A percentile compares a stretch with the other conserved stretches of the same genome.
Conservation (phyloP, 1,284 basidiomycete genomes). For the Puccinia coronata region DNA sequence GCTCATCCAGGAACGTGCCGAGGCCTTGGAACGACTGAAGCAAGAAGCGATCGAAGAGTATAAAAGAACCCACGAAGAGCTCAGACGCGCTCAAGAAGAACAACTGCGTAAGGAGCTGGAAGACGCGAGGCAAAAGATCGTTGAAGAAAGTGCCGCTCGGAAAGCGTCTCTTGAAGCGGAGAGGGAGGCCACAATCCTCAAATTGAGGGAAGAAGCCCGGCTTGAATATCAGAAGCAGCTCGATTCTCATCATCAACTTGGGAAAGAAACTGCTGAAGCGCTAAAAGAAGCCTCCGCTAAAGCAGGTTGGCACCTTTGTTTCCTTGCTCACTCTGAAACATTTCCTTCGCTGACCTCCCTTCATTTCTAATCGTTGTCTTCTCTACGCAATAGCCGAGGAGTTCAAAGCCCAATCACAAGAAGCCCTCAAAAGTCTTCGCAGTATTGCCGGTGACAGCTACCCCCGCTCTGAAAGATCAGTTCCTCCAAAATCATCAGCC, state of each 20-base stretch:
- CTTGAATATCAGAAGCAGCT: constrained; percentile 44
- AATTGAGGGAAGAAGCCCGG: constrained; percentile 39
- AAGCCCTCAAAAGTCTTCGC: constrained; percentile 30
- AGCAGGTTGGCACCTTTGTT: constrained; percentile 10
- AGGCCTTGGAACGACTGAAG: constrained; percentile 16
- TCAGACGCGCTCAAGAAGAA: constrained; percentile 38
- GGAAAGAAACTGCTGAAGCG: constrained; percentile 29
- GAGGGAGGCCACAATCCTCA: constrained; percentile 14
- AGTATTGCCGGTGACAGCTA: constrained; percentile 25
- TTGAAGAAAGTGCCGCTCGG: constrained; percentile 28
- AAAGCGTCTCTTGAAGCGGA: constrained; percentile 43
- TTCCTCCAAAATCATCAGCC: constrained; percentile 2
- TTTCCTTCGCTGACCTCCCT: not conserved
- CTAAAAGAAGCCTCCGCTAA: constrained; percentile 39
- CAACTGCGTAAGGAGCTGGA: constrained; percentile 37
- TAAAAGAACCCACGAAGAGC: constrained; percentile 27
- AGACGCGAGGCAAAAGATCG: constrained; percentile 44
- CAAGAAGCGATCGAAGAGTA: constrained; percentile 44
- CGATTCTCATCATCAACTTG: constrained; percentile 30
- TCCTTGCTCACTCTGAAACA: not conserved
- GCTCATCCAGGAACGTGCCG: constrained; percentile 30
- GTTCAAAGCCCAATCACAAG: constrained; percentile 36
- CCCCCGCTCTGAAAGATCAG: constrained; percentile 24
- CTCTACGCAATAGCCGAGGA: constrained; percentile 18
- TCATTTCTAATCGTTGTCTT: not conserved